phyloP scores from a whole-genome alignment of 306 rosid species.

The Dalbergia cultrata region DNA sequence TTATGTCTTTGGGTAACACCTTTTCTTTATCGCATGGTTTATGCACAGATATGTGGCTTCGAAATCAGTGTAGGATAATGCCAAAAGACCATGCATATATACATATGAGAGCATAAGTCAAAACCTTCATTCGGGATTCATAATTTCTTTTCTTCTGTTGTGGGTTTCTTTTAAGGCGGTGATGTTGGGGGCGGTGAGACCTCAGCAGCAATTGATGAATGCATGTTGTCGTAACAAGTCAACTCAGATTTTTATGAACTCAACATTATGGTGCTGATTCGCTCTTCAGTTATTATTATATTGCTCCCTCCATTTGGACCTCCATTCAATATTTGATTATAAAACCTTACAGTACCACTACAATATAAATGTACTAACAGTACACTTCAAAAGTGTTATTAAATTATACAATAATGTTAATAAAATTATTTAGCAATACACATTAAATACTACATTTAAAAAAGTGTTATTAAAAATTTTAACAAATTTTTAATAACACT shows the following conservation, averaged over 20 bases:
- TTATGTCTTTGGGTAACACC: slow-evolving; percentile 29
- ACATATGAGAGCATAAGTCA: background rate
- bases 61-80: slow-evolving; percentile 19
- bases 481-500: no score
- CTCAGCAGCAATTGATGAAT: background rate
- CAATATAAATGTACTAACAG: no score
- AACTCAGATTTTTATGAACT: background rate
- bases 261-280: background rate
- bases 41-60: background rate
- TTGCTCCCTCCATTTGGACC: background rate
- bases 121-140: background rate
- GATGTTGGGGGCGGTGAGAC: background rate
- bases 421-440: no score
- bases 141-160: slow-evolving; percentile 8
- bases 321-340: background rate
- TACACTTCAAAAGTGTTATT: no score
- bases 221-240: slow-evolving; percentile 1
- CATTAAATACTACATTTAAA: no score
- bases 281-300: background rate
- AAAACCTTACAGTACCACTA: background rate
- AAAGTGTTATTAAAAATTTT: no score
- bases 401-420: no score
- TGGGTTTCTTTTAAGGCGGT: slow-evolving; percentile 15
- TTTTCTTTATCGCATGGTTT: background rate
- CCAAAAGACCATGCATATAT: background rate